Conservation (phyloP, 805 yeast genomes). For the Yamadazyma insecticola region DNA sequence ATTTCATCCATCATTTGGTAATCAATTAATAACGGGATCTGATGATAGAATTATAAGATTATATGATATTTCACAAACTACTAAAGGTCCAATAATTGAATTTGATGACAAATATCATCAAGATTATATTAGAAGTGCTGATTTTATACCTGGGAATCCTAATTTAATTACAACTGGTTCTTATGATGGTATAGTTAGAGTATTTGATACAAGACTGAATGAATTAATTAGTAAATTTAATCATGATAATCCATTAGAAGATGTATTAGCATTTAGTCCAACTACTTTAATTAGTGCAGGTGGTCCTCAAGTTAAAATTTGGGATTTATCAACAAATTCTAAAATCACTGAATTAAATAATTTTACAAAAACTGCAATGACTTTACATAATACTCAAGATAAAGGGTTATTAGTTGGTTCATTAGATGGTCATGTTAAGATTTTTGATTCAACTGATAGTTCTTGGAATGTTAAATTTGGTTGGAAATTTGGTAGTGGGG, state of each 20-base stretch:
- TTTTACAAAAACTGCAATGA: slow-evolving; percentile 91
- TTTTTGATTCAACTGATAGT: slow-evolving; percentile 69
- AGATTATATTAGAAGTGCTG: slow-evolving; percentile 84
- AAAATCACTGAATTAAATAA: slow-evolving; percentile 72
- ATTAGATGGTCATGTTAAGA: slow-evolving; percentile 94
- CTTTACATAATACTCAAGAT: slow-evolving; percentile 68
- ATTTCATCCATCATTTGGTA: slow-evolving; percentile 74
- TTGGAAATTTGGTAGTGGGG: slow-evolving; percentile 90
- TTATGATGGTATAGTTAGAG: slow-evolving; percentile 81
- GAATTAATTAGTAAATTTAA: slow-evolving; percentile 61
- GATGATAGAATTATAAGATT: slow-evolving; percentile 86
- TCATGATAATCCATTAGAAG: slow-evolving; percentile 79
- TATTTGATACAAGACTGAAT: slow-evolving; percentile 73
- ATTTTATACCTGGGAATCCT: slow-evolving; percentile 69
- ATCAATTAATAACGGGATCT: slow-evolving; percentile 79
- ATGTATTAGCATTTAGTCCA: slow-evolving; percentile 66
- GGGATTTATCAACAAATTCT: slow-evolving; percentile 83
- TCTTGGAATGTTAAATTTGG: slow-evolving; percentile 91
- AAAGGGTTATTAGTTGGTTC: slow-evolving; percentile 90
- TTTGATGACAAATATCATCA: slow-evolving; percentile 63
- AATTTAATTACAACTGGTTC: slow-evolving; percentile 88
- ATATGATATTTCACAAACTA: slow-evolving; percentile 78
- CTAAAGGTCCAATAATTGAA: slow-evolving; percentile 62
- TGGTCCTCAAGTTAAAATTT: slow-evolving; percentile 77
- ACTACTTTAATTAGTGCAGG: slow-evolving; percentile 78